Conservation (phyloP, 2,329 filamentous ascomycete species). For the Fusarium decemcellulare region DNA sequence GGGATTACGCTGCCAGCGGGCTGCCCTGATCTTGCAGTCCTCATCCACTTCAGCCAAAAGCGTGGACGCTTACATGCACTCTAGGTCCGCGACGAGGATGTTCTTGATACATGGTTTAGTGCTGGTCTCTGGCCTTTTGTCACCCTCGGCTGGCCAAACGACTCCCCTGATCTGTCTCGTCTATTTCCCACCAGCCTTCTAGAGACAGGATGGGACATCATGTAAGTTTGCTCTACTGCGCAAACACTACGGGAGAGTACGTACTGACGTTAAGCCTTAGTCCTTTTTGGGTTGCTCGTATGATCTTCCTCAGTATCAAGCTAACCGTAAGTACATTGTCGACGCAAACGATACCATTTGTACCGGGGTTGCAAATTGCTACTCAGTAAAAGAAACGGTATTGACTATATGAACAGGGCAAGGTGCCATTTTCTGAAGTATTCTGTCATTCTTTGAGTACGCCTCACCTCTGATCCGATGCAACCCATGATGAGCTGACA, state of each 20-base stretch:
- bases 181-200: constrained; percentile 90
- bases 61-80: constrained; percentile 60
- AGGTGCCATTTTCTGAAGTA: constrained; percentile 94
- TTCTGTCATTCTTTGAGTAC: constrained; percentile 85
- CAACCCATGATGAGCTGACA: no score
- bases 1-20: no score
- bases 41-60: no score
- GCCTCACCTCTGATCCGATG: no score
- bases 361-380: no score
- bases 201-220: constrained; percentile 95
- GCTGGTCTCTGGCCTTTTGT: constrained; percentile 95
- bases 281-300: constrained; percentile 90
- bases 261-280: no score
- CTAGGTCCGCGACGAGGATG: constrained; percentile 83
- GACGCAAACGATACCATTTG: no score
- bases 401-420: constrained; percentile 59
- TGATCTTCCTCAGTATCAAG: constrained; percentile 95
- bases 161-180: constrained; percentile 80
- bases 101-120: constrained; percentile 92
- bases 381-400: no score
- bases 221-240: constrained; percentile 50
- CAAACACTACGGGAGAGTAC: no score
- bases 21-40: no score
- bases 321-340: constrained; percentile 75
- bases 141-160: constrained; percentile 89